Conservation (phyloP, 2,329 filamentous ascomycete genomes). For the Epichloe sp. region DNA sequence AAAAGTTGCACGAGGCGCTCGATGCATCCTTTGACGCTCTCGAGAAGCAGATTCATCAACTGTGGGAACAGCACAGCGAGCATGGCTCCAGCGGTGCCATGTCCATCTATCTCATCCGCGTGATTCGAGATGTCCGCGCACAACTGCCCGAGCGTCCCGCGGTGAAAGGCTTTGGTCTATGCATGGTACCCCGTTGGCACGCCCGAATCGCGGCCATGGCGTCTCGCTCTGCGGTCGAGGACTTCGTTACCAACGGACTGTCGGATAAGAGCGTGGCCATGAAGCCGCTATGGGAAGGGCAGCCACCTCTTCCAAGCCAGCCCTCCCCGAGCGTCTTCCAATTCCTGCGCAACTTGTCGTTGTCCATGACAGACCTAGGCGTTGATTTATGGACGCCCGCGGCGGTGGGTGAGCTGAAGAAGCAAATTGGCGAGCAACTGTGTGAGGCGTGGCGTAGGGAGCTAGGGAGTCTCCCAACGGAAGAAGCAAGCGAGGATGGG, state of each 20-base stretch:
- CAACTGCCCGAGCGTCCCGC: slow-evolving; percentile 43
- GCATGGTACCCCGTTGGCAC: slow-evolving; percentile 53
- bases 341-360: slow-evolving; percentile 52
- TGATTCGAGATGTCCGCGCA: slow-evolving; percentile 60
- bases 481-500: background rate
- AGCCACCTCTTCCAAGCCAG: slow-evolving; percentile 60
- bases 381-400: slow-evolving; percentile 69
- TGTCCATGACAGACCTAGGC: slow-evolving; percentile 56
- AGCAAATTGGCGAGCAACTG: slow-evolving; percentile 37
- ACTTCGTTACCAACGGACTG: slow-evolving; percentile 29
- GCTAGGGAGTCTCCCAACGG: slow-evolving; percentile 18
- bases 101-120: slow-evolving; percentile 56
- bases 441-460: slow-evolving; percentile 32
- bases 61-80: slow-evolving; percentile 35
- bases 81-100: slow-evolving; percentile 36
- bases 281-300: slow-evolving; percentile 67
- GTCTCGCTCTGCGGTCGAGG: slow-evolving; percentile 32
- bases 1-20: slow-evolving; percentile 43
- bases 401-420: slow-evolving; percentile 52
- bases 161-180: slow-evolving; percentile 43
- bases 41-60: slow-evolving; percentile 36
- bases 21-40: slow-evolving; percentile 44
- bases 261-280: slow-evolving; percentile 40
- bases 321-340: slow-evolving; percentile 64
- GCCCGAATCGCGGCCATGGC: slow-evolving; percentile 42